Percentiles rank a stretch among this genome's conserved stretches.
These are phyloP conservation scores for Heterobasidion parviporum DNA, from an alignment of 1,284 basidiomycete genomes.

Conservation along the genomic window DNA sequence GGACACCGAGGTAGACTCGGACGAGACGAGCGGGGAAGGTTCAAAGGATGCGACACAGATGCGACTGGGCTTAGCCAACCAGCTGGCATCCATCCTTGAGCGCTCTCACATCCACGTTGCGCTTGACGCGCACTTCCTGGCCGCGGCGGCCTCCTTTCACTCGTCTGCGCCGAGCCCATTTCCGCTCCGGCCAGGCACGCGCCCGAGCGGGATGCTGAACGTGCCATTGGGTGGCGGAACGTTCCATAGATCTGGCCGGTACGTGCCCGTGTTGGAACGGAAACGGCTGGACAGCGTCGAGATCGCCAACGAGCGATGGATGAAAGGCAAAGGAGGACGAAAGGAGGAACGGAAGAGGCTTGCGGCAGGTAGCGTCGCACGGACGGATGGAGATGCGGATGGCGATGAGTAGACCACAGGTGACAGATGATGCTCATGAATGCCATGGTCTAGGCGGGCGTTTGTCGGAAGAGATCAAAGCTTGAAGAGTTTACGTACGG, in stretches of 20 bases:
- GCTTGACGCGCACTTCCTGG: conserved; percentile 57
- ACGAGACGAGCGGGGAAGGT: conserved; percentile 20
- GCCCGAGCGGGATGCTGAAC: conserved; percentile 26
- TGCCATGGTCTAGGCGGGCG: not conserved
- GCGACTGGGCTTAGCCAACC: conserved; percentile 36
- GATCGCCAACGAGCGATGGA: conserved; percentile 72
- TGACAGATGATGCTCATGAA: not conserved
- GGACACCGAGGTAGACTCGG: conserved; percentile 30
- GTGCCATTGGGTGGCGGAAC: conserved; percentile 74
- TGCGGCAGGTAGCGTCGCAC: not conserved
- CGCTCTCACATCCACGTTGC: conserved; percentile 51
- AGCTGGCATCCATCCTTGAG: conserved; percentile 48
- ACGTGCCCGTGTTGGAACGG: conserved; percentile 58
- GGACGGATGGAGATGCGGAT: conserved; percentile 8
- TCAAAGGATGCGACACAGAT: conserved; percentile 20
- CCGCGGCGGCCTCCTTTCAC: conserved; percentile 37
- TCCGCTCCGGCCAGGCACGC: conserved; percentile 5
- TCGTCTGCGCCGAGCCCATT: conserved; percentile 13
- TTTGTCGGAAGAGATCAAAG: not conserved
- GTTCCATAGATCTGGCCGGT: conserved; percentile 50
- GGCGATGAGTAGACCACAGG: not conserved
- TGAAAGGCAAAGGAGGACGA: conserved; percentile 48
- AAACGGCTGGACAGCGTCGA: conserved; percentile 65
- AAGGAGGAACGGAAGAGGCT: conserved; percentile 15
- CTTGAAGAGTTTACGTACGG: not conserved